These are phyloP conservation scores for Priceomyces haplophilus DNA, from an alignment of 805 yeast genomes.

Conservation along the genomic window DNA sequence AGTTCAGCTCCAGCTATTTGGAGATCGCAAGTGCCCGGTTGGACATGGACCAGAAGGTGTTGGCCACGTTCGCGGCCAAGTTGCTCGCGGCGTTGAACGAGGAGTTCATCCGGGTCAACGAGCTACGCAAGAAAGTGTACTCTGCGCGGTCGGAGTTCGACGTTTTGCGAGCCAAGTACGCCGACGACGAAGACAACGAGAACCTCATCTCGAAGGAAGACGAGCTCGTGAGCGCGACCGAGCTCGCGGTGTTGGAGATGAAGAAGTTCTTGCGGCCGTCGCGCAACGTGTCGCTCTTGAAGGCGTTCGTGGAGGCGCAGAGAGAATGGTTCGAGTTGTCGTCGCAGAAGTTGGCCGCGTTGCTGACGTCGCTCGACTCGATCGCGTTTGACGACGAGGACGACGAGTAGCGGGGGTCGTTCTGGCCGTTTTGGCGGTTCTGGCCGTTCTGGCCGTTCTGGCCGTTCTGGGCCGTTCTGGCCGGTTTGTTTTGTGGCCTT, in stretches of 20 bases:
- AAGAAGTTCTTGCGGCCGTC: slow-evolving; percentile 66
- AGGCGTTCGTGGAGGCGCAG: slow-evolving; percentile 68
- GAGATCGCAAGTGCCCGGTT: slow-evolving; percentile 66
- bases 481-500: no score
- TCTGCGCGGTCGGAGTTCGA: slow-evolving; percentile 69
- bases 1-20: slow-evolving; percentile 53
- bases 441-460: no score
- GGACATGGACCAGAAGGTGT: slow-evolving; percentile 65
- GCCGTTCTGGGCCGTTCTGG: no score
- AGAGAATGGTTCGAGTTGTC: slow-evolving; percentile 47
- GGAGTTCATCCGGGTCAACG: slow-evolving; percentile 59
- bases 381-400: slow-evolving; percentile 37
- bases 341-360: slow-evolving; percentile 31
- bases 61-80: slow-evolving; percentile 56
- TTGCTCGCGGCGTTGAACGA: slow-evolving; percentile 51
- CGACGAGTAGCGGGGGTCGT: slow-evolving; percentile 19
- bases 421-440: neutral
- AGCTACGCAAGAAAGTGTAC: slow-evolving; percentile 66
- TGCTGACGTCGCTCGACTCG: slow-evolving; percentile 30
- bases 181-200: slow-evolving; percentile 48
- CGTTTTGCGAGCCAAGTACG: slow-evolving; percentile 52
- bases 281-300: slow-evolving; percentile 59
- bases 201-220: slow-evolving; percentile 64
- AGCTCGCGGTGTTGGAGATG: slow-evolving; percentile 77
- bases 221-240: slow-evolving; percentile 75